Evolutionary conservation across 192 early-diverging fungal species (phyloP).

Genomic region (Rhizophagus prolifer): DNA sequence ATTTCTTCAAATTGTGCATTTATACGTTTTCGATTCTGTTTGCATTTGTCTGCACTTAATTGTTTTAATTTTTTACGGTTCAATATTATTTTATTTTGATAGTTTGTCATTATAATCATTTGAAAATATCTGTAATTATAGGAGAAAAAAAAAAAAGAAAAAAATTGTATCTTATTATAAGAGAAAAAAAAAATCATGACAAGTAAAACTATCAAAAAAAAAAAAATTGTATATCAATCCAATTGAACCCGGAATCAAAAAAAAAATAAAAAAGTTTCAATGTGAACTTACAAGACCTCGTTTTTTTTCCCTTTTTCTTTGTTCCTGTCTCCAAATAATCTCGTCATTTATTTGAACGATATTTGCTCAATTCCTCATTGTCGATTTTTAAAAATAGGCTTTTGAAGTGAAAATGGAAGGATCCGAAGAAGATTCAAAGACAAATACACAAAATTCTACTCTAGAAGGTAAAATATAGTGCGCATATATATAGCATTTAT

Average conservation of each 20-base stretch:
- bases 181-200: not conserved
- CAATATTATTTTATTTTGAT: slow-evolving; percentile 1
- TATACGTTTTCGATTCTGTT: not conserved
- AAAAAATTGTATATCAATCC: not conserved
- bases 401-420: slow-evolving; percentile 16
- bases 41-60: not conserved
- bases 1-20: not conserved
- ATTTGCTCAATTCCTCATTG: not conserved
- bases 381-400: slow-evolving; percentile 12
- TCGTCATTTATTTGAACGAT: slow-evolving; percentile 10
- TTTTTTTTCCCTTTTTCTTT: slow-evolving; percentile 18
- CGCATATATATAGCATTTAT: not conserved
- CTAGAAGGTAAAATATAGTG: slow-evolving; percentile 24
- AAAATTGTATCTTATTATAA: not conserved
- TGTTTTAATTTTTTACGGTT: not conserved
- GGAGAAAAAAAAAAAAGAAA: not conserved
- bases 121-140: slow-evolving; percentile 11
- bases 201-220: not conserved
- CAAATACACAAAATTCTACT: not conserved
- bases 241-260: slow-evolving; percentile 3
- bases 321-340: slow-evolving; percentile 10
- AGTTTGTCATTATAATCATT: not conserved
- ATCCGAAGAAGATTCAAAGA: slow-evolving; percentile 5
- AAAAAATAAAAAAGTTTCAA: slow-evolving; percentile 7
- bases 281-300: slow-evolving; percentile 13